Percentiles rank a stretch among this genome's conserved stretches.
Evolutionary conservation across 768 basidiomycete genomes (phyloP).

Genomic region (Russula olivacea): DNA sequence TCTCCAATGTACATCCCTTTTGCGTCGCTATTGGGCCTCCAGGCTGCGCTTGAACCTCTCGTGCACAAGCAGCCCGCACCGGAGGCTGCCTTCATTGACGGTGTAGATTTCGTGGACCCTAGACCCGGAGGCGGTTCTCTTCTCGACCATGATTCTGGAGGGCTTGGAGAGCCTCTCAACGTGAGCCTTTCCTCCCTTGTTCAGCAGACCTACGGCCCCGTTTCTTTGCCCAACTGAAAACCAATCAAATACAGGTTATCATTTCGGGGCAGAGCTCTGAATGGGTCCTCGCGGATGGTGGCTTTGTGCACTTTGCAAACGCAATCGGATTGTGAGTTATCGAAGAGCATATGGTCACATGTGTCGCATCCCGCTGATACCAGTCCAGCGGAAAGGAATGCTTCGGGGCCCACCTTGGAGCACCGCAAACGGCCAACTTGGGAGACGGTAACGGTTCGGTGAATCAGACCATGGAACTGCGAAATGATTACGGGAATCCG

Average conservation of each 20-base stretch:
- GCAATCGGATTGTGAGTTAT: constrained; percentile 22
- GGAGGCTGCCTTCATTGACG: background rate
- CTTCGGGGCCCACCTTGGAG: constrained; percentile 34
- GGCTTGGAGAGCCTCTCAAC: constrained; percentile 24
- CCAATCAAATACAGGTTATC: constrained; percentile 14
- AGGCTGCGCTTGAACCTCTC: constrained; percentile 3
- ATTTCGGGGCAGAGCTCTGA: constrained; percentile 21
- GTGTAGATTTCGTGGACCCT: background rate
- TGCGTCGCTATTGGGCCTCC: constrained; percentile 6
- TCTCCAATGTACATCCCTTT: constrained; percentile 14
- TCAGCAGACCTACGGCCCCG: background rate
- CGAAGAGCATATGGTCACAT: background rate
- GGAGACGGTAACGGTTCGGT: constrained; percentile 44
- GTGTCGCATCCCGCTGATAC: background rate
- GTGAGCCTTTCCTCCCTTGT: background rate
- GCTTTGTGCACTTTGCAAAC: constrained; percentile 20
- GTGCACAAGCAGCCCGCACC: background rate
- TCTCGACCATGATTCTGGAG: background rate
- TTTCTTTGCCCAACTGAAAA: background rate
- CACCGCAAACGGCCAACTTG: constrained; percentile 39
- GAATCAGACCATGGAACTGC: constrained; percentile 41
- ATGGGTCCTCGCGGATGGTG: constrained; percentile 17
- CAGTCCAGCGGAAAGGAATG: constrained; percentile 29
- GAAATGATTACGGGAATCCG: constrained; percentile 38
- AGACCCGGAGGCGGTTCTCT: background rate